A percentile compares a stretch with the other conserved stretches of the same genome.
These are phyloP conservation scores for Astraeus odoratus DNA, from an alignment of 768 basidiomycete species.

Conservation along the genomic window DNA sequence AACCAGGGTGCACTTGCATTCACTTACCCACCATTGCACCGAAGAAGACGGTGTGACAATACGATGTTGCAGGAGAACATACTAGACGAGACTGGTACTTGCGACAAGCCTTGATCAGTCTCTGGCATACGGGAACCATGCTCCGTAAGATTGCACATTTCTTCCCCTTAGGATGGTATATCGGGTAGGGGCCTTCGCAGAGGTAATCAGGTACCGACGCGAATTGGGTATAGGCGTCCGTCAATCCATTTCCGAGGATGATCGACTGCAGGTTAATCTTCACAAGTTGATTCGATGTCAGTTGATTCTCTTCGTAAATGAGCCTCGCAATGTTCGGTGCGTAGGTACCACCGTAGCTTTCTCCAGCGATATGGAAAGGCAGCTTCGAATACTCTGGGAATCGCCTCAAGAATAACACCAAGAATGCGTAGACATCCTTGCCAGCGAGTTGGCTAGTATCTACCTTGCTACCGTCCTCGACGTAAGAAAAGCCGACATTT, in stretches of 20 bases:
- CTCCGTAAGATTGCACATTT: constrained; percentile 55
- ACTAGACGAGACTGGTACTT: constrained; percentile 49
- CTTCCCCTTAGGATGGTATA: constrained; percentile 63
- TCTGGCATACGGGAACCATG: constrained; percentile 70
- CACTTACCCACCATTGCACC: constrained; percentile 50
- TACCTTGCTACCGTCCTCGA: constrained; percentile 65
- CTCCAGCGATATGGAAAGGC: constrained; percentile 76
- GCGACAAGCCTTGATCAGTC: constrained; percentile 68
- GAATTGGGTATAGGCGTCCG: constrained; percentile 79
- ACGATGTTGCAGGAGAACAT: constrained; percentile 68
- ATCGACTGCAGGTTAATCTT: constrained; percentile 78
- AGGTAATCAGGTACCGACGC: constrained; percentile 75
- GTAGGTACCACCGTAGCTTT: constrained; percentile 76
- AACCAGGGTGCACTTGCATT: background rate
- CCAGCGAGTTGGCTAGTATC: constrained; percentile 81
- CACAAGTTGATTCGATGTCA: constrained; percentile 36
- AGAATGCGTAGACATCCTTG: constrained; percentile 83
- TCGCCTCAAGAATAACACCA: constrained; percentile 70
- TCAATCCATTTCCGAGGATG: constrained; percentile 83
- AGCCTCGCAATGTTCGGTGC: constrained; percentile 81
- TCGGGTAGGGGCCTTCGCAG: constrained; percentile 75
- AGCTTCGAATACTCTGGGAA: constrained; percentile 65
- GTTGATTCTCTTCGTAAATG: constrained; percentile 72
- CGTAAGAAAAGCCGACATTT: constrained; percentile 87
- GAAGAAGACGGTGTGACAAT: constrained; percentile 72